phyloP scores from a whole-genome alignment of 2,329 filamentous ascomycete genomes.

The Mycosphaerelloides madeirae region DNA sequence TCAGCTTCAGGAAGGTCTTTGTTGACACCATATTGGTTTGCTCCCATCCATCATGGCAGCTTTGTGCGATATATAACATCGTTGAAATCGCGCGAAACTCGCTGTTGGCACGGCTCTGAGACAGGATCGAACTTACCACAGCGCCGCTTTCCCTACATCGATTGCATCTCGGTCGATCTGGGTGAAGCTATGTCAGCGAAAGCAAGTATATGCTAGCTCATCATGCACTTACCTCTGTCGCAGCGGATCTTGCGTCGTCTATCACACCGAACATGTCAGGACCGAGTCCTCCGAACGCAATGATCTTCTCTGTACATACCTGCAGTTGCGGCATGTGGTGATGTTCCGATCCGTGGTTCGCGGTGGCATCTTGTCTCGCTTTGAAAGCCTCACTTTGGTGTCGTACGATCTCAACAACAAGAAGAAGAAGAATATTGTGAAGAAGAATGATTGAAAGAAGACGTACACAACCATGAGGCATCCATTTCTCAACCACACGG shows the following conservation, averaged over 20 bases:
- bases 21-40: too few relatives aligned
- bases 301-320: conserved; percentile 4
- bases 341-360: conserved; percentile 13
- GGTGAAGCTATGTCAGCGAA: too few relatives aligned
- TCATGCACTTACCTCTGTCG: conserved; percentile 2
- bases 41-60: too few relatives aligned
- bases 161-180: conserved; percentile 9
- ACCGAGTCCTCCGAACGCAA: not conserved
- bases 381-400: not conserved
- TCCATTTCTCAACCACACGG: too few relatives aligned
- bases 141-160: conserved; percentile 15
- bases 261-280: not conserved
- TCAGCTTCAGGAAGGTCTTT: not conserved
- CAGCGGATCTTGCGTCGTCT: conserved; percentile 17
- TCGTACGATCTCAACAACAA: too few relatives aligned
- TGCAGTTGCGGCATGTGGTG: conserved; percentile 17
- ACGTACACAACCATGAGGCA: too few relatives aligned
- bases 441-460: too few relatives aligned
- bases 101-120: not conserved
- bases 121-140: conserved; percentile 8
- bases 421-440: too few relatives aligned
- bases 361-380: conserved; percentile 10
- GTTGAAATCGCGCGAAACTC: too few relatives aligned
- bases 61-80: too few relatives aligned
- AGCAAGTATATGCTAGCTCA: too few relatives aligned